Evolutionary conservation across 805 yeast genomes (phyloP).

Genomic region (Kodamaea laetipori): DNA sequence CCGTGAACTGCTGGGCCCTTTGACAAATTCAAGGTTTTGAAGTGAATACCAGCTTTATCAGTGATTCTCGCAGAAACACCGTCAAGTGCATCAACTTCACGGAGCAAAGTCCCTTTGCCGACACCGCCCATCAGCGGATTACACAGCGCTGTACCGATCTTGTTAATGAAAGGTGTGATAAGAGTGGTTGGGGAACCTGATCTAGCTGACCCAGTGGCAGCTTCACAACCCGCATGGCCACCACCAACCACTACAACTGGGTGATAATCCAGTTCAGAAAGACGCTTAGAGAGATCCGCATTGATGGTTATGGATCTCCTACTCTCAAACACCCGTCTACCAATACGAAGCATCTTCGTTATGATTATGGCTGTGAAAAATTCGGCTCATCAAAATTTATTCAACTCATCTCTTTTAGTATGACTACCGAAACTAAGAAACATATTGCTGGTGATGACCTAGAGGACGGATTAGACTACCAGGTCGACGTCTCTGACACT

Average conservation of each 20-base stretch:
- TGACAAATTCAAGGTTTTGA: constrained; percentile 79
- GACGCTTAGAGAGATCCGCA: constrained; percentile 23
- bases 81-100: constrained; percentile 95
- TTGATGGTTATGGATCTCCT: constrained; percentile 19
- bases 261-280: constrained; percentile 19
- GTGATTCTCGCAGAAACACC: constrained; percentile 88
- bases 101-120: constrained; percentile 90
- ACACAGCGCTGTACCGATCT: constrained; percentile 94
- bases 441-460: constrained; percentile 61
- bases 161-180: constrained; percentile 71
- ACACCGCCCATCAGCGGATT: constrained; percentile 99
- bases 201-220: constrained; percentile 91
- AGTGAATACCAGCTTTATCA: constrained; percentile 91
- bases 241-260: constrained; percentile 94
- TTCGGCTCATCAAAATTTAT: not conserved
- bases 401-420: constrained; percentile 15
- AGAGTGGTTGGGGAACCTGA: constrained; percentile 70
- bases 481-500: constrained; percentile 40
- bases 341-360: constrained; percentile 3
- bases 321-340: not conserved
- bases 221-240: constrained; percentile 99
- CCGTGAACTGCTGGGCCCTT: constrained; percentile 99
- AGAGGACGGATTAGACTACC: constrained; percentile 75
- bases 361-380: not conserved
- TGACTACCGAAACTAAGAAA: constrained; percentile 3